Conservation (phyloP, 345 rosid species). For the Geranium rotundifolium region DNA sequence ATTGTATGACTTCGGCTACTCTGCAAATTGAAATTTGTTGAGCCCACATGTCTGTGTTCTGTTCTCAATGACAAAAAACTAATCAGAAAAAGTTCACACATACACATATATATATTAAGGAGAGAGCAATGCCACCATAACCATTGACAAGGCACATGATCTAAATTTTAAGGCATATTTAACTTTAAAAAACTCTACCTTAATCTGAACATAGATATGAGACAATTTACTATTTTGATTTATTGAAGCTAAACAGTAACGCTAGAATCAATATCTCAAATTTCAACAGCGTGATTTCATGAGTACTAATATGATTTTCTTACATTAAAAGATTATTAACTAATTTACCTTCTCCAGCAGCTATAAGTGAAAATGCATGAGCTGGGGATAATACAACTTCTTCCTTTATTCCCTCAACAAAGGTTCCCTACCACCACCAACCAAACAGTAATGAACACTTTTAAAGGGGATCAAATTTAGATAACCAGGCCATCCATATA, state of each 20-base stretch:
- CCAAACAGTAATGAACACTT: neutral
- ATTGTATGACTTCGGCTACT: constrained; percentile 99
- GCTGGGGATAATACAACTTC: constrained; percentile 99
- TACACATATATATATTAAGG: neutral
- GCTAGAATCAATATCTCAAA: neutral
- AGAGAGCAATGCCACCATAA: neutral
- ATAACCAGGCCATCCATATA: neutral
- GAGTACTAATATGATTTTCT: neutral
- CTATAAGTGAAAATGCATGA: constrained; percentile 93
- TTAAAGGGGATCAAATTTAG: neutral
- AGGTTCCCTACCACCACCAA: constrained; percentile 66
- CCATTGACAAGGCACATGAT: neutral
- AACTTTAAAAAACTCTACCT: neutral
- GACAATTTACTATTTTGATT: neutral
- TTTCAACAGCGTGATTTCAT: neutral
- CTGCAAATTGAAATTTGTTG: constrained; percentile 88
- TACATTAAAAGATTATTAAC: constrained; percentile 2
- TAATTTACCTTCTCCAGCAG: constrained; percentile 89
- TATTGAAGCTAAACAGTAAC: neutral
- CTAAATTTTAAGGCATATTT: neutral
- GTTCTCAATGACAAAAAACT: constrained; percentile 20
- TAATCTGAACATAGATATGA: no score
- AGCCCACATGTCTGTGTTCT: constrained; percentile 99
- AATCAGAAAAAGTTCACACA: constrained; percentile 3
- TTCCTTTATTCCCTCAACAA: constrained; percentile 93